phyloP scores from a whole-genome alignment of 352 stramenopile species.

The Phytophthora pisi region DNA sequence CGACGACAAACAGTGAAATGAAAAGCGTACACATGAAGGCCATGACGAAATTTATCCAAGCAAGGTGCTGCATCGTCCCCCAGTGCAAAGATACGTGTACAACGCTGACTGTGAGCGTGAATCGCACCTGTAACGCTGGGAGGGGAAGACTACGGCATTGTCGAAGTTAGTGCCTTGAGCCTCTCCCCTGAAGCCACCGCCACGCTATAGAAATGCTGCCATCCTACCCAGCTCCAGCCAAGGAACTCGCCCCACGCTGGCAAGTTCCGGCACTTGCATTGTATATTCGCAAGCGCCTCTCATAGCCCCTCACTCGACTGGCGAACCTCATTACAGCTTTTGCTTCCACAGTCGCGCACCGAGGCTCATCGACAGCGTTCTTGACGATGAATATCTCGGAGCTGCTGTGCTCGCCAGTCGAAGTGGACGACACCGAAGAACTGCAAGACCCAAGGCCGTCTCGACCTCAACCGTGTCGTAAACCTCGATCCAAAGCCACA shows the following conservation, averaged over 20 bases:
- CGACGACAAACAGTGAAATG: not conserved
- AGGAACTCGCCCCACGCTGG: not conserved
- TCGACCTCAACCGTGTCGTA: not conserved
- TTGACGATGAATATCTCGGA: constrained; percentile 9
- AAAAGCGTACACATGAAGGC: not conserved
- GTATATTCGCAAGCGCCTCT: not conserved
- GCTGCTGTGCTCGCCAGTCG: constrained; percentile 7
- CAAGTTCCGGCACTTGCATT: not conserved
- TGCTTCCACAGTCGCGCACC: not conserved
- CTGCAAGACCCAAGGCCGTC: not conserved
- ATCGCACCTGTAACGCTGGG: no score
- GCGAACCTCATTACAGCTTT: not conserved
- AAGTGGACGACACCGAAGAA: not conserved
- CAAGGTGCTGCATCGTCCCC: no score
- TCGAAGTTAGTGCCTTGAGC: no score
- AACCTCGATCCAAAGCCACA: not conserved
- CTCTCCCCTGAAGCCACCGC: no score
- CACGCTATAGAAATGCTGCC: no score
- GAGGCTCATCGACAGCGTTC: not conserved
- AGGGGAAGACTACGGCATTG: no score
- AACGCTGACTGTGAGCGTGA: no score
- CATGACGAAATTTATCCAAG: no score
- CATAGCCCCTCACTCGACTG: not conserved
- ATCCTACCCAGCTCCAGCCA: no score
- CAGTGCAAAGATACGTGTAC: no score